These are phyloP conservation scores for Salix arbutifolia DNA, from an alignment of 345 rosid genomes.

Conservation along the genomic window DNA sequence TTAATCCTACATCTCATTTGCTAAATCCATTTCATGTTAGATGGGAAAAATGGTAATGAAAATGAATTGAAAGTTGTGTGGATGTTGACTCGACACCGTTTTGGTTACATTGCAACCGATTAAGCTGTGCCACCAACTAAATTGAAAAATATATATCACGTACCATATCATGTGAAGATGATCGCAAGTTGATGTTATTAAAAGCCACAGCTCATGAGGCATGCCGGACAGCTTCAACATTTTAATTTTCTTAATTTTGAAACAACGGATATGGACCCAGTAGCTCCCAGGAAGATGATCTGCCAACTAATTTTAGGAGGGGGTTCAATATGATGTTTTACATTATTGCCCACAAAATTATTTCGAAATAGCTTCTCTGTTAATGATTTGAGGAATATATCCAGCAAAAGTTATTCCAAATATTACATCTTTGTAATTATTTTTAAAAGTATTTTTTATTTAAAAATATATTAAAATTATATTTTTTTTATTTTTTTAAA, in stretches of 20 bases:
- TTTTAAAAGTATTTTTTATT: no score
- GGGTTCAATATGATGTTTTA: neutral
- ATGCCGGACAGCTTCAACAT: neutral
- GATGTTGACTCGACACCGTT: conserved; percentile 1
- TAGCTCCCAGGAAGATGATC: conserved; percentile 9
- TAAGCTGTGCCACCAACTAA: neutral
- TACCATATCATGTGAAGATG: neutral
- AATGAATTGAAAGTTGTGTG: neutral
- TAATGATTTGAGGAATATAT: no score
- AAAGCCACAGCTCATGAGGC: neutral
- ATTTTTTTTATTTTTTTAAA: no score
- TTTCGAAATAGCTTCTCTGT: neutral
- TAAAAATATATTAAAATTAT: no score
- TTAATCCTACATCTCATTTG: no score
- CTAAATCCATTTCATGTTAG: neutral
- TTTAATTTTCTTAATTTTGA: neutral
- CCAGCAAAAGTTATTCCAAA: no score
- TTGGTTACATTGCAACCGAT: neutral
- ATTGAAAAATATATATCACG: neutral
- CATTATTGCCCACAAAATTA: neutral
- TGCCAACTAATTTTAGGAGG: neutral
- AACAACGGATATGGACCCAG: conserved; percentile 2
- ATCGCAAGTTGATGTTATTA: neutral
- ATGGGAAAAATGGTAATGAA: neutral
- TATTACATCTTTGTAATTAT: no score